Conservation (phyloP, 257 asterid species). For the Oldenlandia corymbosa region DNA sequence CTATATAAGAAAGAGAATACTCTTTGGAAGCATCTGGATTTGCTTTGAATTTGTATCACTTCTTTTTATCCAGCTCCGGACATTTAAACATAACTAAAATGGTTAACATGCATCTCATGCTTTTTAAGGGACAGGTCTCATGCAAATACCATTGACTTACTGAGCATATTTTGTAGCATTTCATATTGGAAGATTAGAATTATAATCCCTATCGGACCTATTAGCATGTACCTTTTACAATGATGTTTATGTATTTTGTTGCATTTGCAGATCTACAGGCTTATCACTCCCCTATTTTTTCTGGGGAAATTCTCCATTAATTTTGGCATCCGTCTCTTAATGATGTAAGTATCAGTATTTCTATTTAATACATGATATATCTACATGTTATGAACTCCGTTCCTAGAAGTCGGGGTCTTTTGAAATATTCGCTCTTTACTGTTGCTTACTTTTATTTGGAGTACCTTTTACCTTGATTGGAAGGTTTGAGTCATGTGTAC, state of each 20-base stretch:
- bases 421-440: neutral
- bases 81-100: neutral
- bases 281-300: conserved; percentile 73
- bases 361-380: neutral
- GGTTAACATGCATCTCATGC: neutral
- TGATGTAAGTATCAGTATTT: conserved; percentile 63
- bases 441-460: neutral
- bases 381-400: neutral
- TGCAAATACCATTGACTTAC: neutral
- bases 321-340: conserved; percentile 93
- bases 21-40: neutral
- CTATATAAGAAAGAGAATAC: neutral
- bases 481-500: neutral
- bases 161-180: neutral
- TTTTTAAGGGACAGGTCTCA: neutral
- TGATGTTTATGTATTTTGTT: neutral
- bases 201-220: neutral
- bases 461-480: neutral
- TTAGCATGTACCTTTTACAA: neutral
- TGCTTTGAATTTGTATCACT: neutral
- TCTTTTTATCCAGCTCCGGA: neutral
- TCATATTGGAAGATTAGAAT: neutral
- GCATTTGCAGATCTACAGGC: conserved; percentile 67
- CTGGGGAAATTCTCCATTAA: conserved; percentile 86
- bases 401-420: neutral